Evolutionary conservation across 2,329 filamentous ascomycete genomes (phyloP), one percentile per base, ranked within the genome.

Genomic region (Aspergillus fijiensis): DNA sequence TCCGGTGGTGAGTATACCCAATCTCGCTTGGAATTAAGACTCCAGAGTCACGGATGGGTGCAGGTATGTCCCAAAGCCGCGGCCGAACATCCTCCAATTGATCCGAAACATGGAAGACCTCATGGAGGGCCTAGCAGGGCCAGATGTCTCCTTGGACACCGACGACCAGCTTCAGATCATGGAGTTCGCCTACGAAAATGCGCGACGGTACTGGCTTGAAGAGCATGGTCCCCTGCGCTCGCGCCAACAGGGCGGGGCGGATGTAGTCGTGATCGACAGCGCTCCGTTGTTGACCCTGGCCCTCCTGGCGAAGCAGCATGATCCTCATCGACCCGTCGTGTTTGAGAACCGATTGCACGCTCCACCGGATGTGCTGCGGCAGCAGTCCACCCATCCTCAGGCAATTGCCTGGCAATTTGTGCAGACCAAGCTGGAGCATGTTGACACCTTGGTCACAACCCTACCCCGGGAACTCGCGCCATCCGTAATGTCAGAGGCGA

Each of bases 81-180:
- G 88, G 52, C 89, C 88, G 5, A 86, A 88, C 16, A 85, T 92
- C 10, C 92, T 92, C 76, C 82, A 89, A 50, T 89, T 91, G 76
- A 93, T 89, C 64, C 92, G 92, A 77, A 92, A 89, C 63, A 89
- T 92, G 69, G 90, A 93, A 82, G 92, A 92, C 75, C 92, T 92
- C 63, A 84, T 94, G 4, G 89, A 94, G 75, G 90, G 90, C 7
- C 89, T 92, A 35, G 86, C 85, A 27, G 80, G 83, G 31, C 83
- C 85, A 0, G 82, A 84, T 5, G 81, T 89, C 63, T 81, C 84
- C 27, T 80, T 92, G 45, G 84, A 83, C 0, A 68, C 79, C 0
- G 83, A 88, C 1, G 84, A 90, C 61, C 86, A 87, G 66, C 70
- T 77, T 2, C 76, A 78, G 10, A 85, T 92, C 55, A 82, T 82